phyloP scores from a whole-genome alignment of 192 early-diverging fungal genomes.

The Diversispora eburnea region DNA sequence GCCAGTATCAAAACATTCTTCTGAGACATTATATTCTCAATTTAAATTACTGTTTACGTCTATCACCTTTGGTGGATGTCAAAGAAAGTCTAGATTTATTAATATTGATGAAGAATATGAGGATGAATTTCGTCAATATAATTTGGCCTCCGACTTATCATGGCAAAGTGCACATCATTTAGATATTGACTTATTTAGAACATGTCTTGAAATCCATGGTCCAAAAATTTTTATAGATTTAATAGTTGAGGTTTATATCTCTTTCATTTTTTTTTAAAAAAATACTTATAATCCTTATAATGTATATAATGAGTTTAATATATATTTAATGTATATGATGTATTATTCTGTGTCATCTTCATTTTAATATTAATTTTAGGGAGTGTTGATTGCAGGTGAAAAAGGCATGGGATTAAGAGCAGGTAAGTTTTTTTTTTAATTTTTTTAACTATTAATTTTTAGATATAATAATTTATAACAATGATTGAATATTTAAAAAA shows the following conservation, averaged over 20 bases:
- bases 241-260: slow-evolving; percentile 17
- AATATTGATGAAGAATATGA: slow-evolving; percentile 2
- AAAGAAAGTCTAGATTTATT: neutral
- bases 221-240: slow-evolving; percentile 14
- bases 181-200: slow-evolving; percentile 22
- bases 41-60: slow-evolving; percentile 20
- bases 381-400: neutral
- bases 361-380: neutral
- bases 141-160: neutral
- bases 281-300: neutral
- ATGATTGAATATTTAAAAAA: too few species aligned
- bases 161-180: slow-evolving; percentile 17
- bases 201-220: slow-evolving; percentile 11
- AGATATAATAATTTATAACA: too few species aligned
- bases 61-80: slow-evolving; percentile 7
- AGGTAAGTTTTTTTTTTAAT: slow-evolving; percentile 9
- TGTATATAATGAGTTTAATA: neutral
- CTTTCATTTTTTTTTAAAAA: neutral
- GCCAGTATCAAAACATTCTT: slow-evolving; percentile 1
- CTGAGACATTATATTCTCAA: neutral
- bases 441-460: neutral
- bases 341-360: too few species aligned
- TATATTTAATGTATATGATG: neutral
- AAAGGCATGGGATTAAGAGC: slow-evolving; percentile 9
- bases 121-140: neutral